Base-by-base conservation (phyloP, 768 basidiomycete genomes). In the Daedalea quercina region DNA sequence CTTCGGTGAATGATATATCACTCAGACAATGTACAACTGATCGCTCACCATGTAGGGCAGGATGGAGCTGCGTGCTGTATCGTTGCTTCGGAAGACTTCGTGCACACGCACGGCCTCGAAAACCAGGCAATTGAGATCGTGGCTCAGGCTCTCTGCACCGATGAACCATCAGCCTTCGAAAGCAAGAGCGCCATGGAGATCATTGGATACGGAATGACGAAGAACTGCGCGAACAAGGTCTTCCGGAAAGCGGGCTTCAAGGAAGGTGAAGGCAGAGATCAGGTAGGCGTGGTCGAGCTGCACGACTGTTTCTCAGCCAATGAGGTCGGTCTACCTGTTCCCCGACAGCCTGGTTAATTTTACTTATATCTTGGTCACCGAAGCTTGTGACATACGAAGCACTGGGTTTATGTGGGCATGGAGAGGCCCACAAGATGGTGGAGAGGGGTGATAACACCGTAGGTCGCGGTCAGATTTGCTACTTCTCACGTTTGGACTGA, bases 41-140 rank as follows among this genome's bases (percentile, higher is more conserved):
- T 43, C 26, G 44, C 22, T 48, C 24, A 53, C 31, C 20, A 7
- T 24, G 22, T 28, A 20, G 13, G 20, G 24, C 45, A 87, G 86
- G 85, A 89, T 58, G 85, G 85, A 20, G 85, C 85, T 22, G 86
- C 85, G 1, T 84, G 83, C 57, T 87, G 85, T 54, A 76, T 93
- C 50, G 73, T 93, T 24, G 88, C 82, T 3, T 88, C 87, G 0
- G 89, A 91, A 62, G 78, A 76, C 33, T 92, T 92, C 59, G 87
- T 93, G 7, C 84, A 79, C 46, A 65, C 70, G 0, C 82, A 90
- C 59, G 70, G 73, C 12, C 79, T 92, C 9, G 84, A 91, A 68
- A 93, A 90, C 63, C 90, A 93, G 62, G 88, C 89, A 15, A 89
- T 91, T 55, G 90, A 93, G 63, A 82, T 94, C 44, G 81, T 87